Evolutionary conservation across 2,329 filamentous ascomycete species (phyloP), one percentile per base, ranked within the genome.

Genomic region (Cryphonectria nitschkei): DNA sequence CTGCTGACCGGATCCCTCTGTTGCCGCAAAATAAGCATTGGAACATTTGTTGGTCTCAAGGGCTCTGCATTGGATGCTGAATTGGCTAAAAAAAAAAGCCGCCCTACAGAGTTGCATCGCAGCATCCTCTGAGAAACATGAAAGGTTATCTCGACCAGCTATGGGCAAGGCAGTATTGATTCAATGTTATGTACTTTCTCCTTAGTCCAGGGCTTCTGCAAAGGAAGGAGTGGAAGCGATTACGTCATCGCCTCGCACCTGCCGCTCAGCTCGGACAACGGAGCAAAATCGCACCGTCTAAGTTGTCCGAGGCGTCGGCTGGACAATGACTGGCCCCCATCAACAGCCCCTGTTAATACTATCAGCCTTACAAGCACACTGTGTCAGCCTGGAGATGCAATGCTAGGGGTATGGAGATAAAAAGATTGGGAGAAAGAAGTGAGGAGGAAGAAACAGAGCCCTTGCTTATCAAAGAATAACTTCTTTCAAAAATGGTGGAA

Each of bases 221-320:
- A 26, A 16, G 1, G 5, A n/a, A 64, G 37, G 37, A 29, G 16
- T 19, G 26, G 52, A 65, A 29, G 50, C 34, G 29, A 56, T 70
- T 50, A 70, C 68, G 70, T 72, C 64, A 70, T n/a, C 37, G 16
- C 34, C 32, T 22, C 19, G 34, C 61, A 29, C 26, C 37, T 43
- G 34, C 37, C 2, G 26, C 39, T 43, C 6, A 22, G 6, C 26
- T 73, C 74, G 74, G 74, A 69, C 56, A 65, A 73, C 74, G 74
- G 74, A 70, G 46, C 67, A 75, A 75, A 71, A 73, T 75, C 71
- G 26, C 39, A 34, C 74, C 74, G 74, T 60, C 69, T 71, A 58
- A 71, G 68, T 71, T 70, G 69, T 75, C 74, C 74, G 73, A 75
- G 63, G 54, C 2, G 39, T 56, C 46, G 64, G 37, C 32, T 60